Percentiles rank a stretch among this genome's conserved stretches.
These are phyloP conservation scores for Aurifilum marmelostoma DNA, from an alignment of 2,329 filamentous ascomycete species.

Conservation along the genomic window DNA sequence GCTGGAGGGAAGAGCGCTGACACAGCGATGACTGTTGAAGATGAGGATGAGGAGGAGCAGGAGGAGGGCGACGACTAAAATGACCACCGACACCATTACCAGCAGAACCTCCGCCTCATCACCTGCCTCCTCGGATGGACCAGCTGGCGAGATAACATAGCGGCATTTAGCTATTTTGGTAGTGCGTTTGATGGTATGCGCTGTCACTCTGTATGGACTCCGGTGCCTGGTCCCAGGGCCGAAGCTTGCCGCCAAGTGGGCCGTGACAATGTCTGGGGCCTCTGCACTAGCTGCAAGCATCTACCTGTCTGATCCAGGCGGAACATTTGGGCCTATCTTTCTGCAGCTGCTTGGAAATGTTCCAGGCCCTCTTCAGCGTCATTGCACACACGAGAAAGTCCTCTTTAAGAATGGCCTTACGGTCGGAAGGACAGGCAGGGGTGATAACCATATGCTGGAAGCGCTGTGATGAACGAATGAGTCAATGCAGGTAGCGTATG, in stretches of 20 bases:
- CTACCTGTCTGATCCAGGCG: neutral
- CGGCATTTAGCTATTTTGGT: neutral
- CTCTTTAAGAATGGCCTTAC: no score
- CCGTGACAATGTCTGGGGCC: neutral
- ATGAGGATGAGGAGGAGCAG: no score
- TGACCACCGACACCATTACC: neutral
- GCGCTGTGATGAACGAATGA: conserved; percentile 4
- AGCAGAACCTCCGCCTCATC: neutral
- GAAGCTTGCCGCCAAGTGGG: conserved; percentile 10
- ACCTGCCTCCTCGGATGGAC: neutral
- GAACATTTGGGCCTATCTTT: neutral
- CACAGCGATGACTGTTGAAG: neutral
- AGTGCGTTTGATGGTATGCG: neutral
- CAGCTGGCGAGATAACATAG: neutral
- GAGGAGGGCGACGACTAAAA: conserved; percentile 6
- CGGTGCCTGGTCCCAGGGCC: conserved; percentile 4
- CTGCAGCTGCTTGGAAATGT: neutral
- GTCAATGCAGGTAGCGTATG: conserved; percentile 6
- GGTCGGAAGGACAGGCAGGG: neutral
- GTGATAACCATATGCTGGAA: conserved; percentile 11
- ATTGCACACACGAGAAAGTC: neutral
- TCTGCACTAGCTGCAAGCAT: neutral
- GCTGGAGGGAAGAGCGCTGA: neutral
- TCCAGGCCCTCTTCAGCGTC: neutral
- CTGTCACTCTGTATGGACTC: conserved; percentile 3